phyloP scores from a whole-genome alignment of 805 yeast genomes.

The Teunomyces aglyptinius region DNA sequence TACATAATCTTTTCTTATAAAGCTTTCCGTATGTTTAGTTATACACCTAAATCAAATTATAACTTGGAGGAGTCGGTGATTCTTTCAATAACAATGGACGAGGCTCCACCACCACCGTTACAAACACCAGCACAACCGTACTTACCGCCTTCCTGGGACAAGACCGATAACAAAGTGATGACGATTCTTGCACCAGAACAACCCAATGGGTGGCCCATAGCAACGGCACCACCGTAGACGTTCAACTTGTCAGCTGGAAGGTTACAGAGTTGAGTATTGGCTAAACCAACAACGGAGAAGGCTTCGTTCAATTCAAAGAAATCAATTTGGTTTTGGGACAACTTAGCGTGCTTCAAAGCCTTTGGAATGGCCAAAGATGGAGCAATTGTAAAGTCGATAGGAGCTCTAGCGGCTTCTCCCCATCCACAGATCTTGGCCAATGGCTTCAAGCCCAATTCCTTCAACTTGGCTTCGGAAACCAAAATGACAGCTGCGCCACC shows the following conservation, averaged over 20 bases:
- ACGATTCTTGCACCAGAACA: constrained; percentile 95
- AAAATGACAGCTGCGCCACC: constrained; percentile 96
- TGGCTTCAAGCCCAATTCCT: constrained; percentile 85
- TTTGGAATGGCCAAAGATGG: constrained; percentile 95
- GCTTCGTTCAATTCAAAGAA: constrained; percentile 97
- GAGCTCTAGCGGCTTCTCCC: constrained; percentile 98
- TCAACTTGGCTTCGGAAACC: constrained; percentile 79
- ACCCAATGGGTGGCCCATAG: constrained; percentile 93
- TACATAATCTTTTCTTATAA: not conserved
- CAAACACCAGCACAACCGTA: constrained; percentile 95
- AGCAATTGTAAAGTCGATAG: constrained; percentile 93
- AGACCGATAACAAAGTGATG: constrained; percentile 78
- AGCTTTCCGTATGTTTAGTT: not conserved
- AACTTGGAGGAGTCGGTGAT: constrained; percentile 39
- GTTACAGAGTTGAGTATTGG: constrained; percentile 71
- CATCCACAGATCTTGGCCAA: constrained; percentile 86
- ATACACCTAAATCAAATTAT: constrained; percentile 13
- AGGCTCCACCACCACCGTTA: constrained; percentile 99
- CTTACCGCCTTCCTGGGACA: constrained; percentile 76
- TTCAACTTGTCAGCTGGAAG: constrained; percentile 69
- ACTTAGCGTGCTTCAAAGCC: constrained; percentile 84
- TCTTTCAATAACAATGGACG: constrained; percentile 83
- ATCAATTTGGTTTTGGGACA: constrained; percentile 68
- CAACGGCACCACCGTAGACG: constrained; percentile 95
- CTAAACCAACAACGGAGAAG: constrained; percentile 93